A percentile compares a stretch with the other conserved stretches of the same genome.
Conservation (phyloP, 495 filamentous ascomycete genomes). For the Aspergillus haitiensis region DNA sequence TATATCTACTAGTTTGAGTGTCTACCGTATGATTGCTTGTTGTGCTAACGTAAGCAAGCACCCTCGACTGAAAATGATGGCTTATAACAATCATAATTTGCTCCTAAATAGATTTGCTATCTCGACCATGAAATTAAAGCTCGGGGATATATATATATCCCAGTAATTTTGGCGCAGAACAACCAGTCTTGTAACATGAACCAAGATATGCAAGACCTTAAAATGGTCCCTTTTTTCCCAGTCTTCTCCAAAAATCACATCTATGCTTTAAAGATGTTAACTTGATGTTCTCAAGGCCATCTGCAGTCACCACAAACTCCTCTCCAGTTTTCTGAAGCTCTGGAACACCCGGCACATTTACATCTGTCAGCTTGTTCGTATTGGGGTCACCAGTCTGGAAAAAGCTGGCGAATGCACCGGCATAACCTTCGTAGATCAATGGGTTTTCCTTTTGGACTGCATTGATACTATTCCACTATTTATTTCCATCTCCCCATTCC, state of each 20-base stretch:
- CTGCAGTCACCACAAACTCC: slow-evolving; percentile 52
- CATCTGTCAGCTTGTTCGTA: slow-evolving; percentile 54
- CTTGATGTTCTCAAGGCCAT: slow-evolving; percentile 43
- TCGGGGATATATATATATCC: too few species aligned
- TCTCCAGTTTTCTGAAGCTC: slow-evolving; percentile 33
- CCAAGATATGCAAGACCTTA: slow-evolving; percentile 16
- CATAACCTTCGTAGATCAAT: slow-evolving; percentile 56
- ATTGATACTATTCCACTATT: slow-evolving; percentile 58
- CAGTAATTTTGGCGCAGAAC: too few species aligned
- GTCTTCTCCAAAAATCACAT: slow-evolving; percentile 56
- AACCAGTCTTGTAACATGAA: background rate
- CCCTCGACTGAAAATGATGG: too few species aligned
- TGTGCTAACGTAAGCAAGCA: too few species aligned
- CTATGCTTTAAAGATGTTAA: slow-evolving; percentile 42
- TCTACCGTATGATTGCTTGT: too few species aligned
- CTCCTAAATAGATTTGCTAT: too few species aligned
- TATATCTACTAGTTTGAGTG: too few species aligned
- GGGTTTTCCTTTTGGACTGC: slow-evolving; percentile 52
- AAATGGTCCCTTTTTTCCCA: slow-evolving; percentile 43
- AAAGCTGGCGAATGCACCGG: slow-evolving; percentile 61
- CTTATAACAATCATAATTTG: too few species aligned
- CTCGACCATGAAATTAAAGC: too few species aligned
- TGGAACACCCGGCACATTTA: slow-evolving; percentile 47
- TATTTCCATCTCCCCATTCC: background rate
- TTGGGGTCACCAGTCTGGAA: slow-evolving; percentile 61